phyloP scores from a whole-genome alignment of 1,139 yeast species.

The Taphrina betulina region DNA sequence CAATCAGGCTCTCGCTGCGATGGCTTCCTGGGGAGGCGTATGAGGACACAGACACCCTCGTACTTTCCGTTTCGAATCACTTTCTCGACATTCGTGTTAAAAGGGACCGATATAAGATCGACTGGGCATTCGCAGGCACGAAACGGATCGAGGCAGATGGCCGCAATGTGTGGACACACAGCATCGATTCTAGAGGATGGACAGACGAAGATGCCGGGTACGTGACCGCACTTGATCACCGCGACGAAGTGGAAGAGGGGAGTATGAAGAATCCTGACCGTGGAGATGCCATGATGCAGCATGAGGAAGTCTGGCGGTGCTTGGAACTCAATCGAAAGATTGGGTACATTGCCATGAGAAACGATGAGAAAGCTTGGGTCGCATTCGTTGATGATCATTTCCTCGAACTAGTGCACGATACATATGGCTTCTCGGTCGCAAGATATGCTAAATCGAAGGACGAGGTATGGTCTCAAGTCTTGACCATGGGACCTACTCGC shows the following conservation, averaged over 20 bases:
- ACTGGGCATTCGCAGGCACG: constrained; percentile 22
- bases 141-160: background rate
- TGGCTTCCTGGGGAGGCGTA: constrained; percentile 19
- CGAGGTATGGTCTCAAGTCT: background rate
- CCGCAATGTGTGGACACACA: constrained; percentile 4
- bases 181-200: constrained; percentile 2
- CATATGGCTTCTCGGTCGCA: background rate
- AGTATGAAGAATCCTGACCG: constrained; percentile 10
- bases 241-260: constrained; percentile 14
- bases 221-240: background rate
- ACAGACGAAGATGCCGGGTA: constrained; percentile 6
- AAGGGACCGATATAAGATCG: background rate
- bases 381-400: constrained; percentile 10
- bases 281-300: background rate
- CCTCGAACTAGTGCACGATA: background rate
- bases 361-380: background rate
- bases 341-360: background rate
- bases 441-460: background rate
- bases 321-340: background rate
- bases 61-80: constrained; percentile 1
- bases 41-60: constrained; percentile 23
- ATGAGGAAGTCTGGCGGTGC: constrained; percentile 13
- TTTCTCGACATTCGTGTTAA: constrained; percentile 16
- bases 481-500: background rate
- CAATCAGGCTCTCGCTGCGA: constrained; percentile 4